These are phyloP conservation scores for Triticum urartu DNA, from an alignment of 176 grass and related monocot genomes.

Conservation along the genomic window DNA sequence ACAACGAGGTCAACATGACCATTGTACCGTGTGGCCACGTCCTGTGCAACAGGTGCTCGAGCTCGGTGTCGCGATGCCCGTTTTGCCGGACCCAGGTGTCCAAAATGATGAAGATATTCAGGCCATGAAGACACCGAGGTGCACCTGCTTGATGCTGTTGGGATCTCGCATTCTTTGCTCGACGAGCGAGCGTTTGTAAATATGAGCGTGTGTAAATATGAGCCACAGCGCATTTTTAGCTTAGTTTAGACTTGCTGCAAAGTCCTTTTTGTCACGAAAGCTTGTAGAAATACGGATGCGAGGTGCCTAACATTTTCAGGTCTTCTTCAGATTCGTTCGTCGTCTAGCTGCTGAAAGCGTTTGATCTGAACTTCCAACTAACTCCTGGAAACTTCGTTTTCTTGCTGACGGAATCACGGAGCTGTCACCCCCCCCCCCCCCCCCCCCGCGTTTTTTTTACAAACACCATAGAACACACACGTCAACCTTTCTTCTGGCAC, in stretches of 20 bases:
- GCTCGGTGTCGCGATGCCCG: slow-evolving; percentile 77
- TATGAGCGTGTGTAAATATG: slow-evolving; percentile 28
- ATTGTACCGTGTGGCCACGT: slow-evolving; percentile 92
- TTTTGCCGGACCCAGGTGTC: slow-evolving; percentile 83
- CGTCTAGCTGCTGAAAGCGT: neutral
- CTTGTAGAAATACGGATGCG: neutral
- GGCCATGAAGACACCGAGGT: slow-evolving; percentile 49
- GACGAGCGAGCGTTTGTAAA: slow-evolving; percentile 23
- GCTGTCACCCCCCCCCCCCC: neutral
- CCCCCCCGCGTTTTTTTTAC: too few relatives aligned
- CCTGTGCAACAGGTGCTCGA: slow-evolving; percentile 73
- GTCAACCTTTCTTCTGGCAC: too few relatives aligned
- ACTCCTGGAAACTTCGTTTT: neutral
- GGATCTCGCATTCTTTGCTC: neutral
- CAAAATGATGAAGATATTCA: slow-evolving; percentile 86
- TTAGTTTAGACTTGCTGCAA: neutral
- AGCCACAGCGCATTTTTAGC: neutral
- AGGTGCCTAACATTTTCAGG: neutral
- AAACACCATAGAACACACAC: too few relatives aligned
- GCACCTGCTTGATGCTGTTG: neutral
- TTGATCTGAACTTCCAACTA: neutral
- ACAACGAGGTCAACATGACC: slow-evolving; percentile 66
- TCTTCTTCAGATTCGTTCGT: neutral
- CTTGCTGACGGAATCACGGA: neutral
- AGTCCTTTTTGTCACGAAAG: too few relatives aligned